A percentile compares a stretch with the other conserved stretches of the same genome.
Conservation (phyloP, 257 asterid genomes). For the Nicotiana undulata region DNA sequence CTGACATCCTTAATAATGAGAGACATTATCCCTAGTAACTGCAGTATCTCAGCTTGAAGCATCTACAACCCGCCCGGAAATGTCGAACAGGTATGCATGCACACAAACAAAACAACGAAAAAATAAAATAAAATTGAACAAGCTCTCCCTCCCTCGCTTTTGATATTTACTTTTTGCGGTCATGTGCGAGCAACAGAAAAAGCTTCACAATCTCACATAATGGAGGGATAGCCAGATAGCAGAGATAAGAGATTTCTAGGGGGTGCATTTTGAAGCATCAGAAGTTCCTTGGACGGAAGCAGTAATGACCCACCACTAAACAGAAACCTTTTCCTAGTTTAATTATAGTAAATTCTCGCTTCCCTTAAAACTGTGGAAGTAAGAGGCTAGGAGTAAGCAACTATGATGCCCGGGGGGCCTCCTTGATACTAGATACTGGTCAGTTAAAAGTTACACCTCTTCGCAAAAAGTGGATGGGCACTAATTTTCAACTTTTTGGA, state of each 20-base stretch:
- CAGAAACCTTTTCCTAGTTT: neutral
- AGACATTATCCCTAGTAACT: neutral
- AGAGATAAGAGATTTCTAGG: neutral
- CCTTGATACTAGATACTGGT: neutral
- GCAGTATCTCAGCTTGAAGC: neutral
- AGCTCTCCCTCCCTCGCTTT: neutral
- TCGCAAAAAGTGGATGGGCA: neutral
- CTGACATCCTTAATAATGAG: neutral
- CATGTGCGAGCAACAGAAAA: neutral
- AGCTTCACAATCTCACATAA: neutral
- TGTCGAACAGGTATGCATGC: neutral
- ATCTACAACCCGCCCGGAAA: neutral
- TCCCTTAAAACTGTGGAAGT: neutral
- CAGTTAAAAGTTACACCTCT: constrained; percentile 2
- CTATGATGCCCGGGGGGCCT: neutral
- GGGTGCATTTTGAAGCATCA: neutral
- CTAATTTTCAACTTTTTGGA: neutral
- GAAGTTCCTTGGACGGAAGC: neutral
- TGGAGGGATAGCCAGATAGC: neutral
- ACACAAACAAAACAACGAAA: neutral
- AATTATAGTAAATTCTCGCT: neutral
- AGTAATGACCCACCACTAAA: neutral
- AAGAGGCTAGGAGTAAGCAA: neutral
- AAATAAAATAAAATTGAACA: neutral
- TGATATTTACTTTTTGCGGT: neutral